Evolutionary conservation across 2,329 filamentous ascomycete species (phyloP).

Genomic region (Sporothrix pallida): DNA sequence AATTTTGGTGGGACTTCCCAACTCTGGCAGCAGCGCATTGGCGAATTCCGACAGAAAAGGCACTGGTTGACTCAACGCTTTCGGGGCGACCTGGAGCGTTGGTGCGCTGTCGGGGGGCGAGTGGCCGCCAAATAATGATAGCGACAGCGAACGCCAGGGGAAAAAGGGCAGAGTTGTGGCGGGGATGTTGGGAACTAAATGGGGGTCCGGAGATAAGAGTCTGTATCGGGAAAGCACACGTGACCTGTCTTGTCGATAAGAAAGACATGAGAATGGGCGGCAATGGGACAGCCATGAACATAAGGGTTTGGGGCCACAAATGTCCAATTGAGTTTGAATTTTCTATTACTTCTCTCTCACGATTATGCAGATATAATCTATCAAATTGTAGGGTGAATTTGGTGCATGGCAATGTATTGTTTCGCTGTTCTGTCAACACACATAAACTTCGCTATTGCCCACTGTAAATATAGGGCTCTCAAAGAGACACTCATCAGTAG

Average conservation of each 20-base stretch:
- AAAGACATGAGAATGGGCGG: not conserved
- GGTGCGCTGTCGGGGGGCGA: slow-evolving; percentile 12
- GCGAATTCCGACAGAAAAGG: slow-evolving; percentile 3
- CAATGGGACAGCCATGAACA: not conserved
- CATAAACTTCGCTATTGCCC: not conserved
- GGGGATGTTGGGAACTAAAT: slow-evolving; percentile 1
- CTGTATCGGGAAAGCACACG: not conserved
- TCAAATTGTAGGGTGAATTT: no score
- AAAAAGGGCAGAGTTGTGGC: slow-evolving; percentile 9
- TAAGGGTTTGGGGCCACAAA: not conserved
- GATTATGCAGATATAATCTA: no score
- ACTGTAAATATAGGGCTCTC: slow-evolving; percentile 9
- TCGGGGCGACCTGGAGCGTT: not conserved
- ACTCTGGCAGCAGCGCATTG: slow-evolving; percentile 4
- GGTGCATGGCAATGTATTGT: not conserved
- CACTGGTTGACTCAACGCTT: slow-evolving; percentile 18
- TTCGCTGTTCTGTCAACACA: not conserved
- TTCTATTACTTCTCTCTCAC: no score
- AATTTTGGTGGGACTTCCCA: slow-evolving; percentile 25
- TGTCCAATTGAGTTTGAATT: not conserved
- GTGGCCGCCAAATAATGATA: not conserved
- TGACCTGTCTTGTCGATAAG: not conserved
- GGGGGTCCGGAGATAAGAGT: slow-evolving; percentile 30
- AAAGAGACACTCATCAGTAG: not conserved
- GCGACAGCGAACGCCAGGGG: slow-evolving; percentile 5